These are phyloP conservation scores for Lactarius indigo DNA, from an alignment of 768 basidiomycete species.

Conservation along the genomic window DNA sequence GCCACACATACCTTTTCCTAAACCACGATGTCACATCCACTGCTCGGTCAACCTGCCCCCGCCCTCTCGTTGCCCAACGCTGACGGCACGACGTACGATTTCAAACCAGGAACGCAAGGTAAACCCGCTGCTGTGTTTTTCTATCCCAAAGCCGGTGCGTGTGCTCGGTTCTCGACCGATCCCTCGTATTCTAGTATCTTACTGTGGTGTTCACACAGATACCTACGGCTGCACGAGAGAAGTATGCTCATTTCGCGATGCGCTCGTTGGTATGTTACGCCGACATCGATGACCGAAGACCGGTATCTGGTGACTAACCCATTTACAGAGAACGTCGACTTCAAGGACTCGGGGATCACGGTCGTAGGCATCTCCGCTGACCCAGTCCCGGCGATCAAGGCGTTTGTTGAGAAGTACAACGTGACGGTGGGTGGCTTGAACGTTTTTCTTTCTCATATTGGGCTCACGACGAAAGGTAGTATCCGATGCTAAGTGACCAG, in stretches of 20 bases:
- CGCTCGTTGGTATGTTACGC: slow-evolving; percentile 50
- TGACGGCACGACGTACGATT: slow-evolving; percentile 55
- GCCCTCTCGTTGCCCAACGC: slow-evolving; percentile 60
- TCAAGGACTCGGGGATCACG: slow-evolving; percentile 58
- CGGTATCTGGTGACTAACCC: background rate
- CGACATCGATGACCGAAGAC: background rate
- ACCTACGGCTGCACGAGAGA: slow-evolving; percentile 78
- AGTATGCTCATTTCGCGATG: slow-evolving; percentile 81
- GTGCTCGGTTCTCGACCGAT: slow-evolving; percentile 15
- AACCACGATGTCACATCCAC: slow-evolving; percentile 34
- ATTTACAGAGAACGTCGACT: slow-evolving; percentile 55
- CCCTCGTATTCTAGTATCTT: background rate
- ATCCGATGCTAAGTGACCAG: slow-evolving; percentile 73
- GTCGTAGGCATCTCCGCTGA: slow-evolving; percentile 77
- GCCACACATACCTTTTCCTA: background rate
- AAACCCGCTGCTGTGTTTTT: slow-evolving; percentile 74
- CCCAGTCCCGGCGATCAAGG: slow-evolving; percentile 65
- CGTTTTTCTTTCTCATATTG: background rate
- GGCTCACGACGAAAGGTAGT: slow-evolving; percentile 39
- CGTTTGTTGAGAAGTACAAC: slow-evolving; percentile 68
- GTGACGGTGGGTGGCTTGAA: slow-evolving; percentile 47
- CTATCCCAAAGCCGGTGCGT: slow-evolving; percentile 65
- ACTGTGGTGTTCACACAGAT: slow-evolving; percentile 35
- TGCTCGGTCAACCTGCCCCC: slow-evolving; percentile 66
- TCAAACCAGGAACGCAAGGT: slow-evolving; percentile 55